Evolutionary conservation across 169 alveolate genomes (phyloP).

Genomic region (Plasmodium inui): DNA sequence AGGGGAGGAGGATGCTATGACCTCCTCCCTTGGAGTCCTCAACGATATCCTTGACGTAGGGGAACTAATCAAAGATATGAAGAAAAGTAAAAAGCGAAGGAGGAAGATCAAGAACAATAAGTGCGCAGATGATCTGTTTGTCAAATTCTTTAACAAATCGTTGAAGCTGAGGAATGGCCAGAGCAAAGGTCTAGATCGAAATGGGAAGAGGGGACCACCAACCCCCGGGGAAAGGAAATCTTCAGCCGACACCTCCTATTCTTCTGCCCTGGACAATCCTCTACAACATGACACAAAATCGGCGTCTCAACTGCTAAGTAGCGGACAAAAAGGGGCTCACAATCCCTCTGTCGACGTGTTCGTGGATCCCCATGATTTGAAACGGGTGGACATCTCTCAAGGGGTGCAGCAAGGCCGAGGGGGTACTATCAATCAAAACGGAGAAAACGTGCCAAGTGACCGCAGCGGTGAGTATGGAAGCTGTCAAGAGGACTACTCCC

Average conservation of each 20-base stretch:
- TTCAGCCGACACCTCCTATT: background rate
- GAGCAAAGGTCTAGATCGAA: background rate
- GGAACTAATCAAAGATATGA: conserved; percentile 56
- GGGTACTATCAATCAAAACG: background rate
- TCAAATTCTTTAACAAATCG: conserved; percentile 2
- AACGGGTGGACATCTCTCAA: conserved; percentile 24
- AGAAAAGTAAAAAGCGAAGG: conserved; percentile 24
- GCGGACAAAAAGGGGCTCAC: background rate
- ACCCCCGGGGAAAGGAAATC: background rate
- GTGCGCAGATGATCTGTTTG: conserved; percentile 27
- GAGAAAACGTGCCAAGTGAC: background rate
- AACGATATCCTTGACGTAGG: conserved; percentile 25
- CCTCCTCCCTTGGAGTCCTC: background rate
- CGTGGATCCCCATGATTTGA: conserved; percentile 50
- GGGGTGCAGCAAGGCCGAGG: background rate
- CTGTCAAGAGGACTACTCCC: background rate
- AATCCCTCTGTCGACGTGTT: background rate
- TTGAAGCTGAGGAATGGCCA: background rate
- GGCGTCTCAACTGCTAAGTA: background rate
- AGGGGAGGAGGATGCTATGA: background rate
- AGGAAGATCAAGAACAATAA: conserved; percentile 18
- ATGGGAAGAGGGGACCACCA: background rate
- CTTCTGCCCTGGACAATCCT: background rate
- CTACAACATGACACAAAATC: background rate
- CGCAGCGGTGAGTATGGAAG: background rate